Conservation (phyloP, 225 moss, liverwort and hornwort species). For the Asterella californica region DNA sequence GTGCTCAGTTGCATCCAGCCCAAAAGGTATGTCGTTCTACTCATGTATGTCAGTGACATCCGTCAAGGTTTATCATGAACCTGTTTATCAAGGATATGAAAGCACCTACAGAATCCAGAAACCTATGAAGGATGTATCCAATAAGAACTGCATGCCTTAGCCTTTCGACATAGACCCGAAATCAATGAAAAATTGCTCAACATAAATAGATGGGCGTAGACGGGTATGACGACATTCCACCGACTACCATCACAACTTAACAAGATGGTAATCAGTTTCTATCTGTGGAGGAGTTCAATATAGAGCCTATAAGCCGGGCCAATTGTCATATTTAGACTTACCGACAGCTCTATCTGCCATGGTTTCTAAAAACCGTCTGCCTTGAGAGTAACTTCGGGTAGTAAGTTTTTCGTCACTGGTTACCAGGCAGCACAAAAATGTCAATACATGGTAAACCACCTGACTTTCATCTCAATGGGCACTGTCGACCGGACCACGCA, state of each 20-base stretch:
- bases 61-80: background rate
- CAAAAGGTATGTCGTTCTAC: background rate
- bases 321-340: conserved; percentile 20
- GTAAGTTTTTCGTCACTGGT: conserved; percentile 68
- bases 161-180: background rate
- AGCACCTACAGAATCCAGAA: background rate
- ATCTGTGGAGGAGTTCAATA: background rate
- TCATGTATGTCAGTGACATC: background rate
- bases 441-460: background rate
- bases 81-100: background rate
- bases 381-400: conserved; percentile 64
- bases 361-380: conserved; percentile 77
- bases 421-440: conserved; percentile 3
- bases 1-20: background rate
- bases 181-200: too few relatives aligned
- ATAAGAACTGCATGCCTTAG: too few relatives aligned
- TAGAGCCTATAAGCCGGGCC: background rate
- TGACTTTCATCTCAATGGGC: background rate
- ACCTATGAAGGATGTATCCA: too few relatives aligned
- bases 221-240: too few relatives aligned
- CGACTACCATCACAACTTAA: too few relatives aligned
- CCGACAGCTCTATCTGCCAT: conserved; percentile 61
- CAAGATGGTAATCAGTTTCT: background rate
- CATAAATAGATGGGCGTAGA: background rate
- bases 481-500: background rate